Evolutionary conservation across 2,329 filamentous ascomycete genomes (phyloP), one percentile per base, ranked within the genome.

Genomic region (Aaosphaeria arxii): DNA sequence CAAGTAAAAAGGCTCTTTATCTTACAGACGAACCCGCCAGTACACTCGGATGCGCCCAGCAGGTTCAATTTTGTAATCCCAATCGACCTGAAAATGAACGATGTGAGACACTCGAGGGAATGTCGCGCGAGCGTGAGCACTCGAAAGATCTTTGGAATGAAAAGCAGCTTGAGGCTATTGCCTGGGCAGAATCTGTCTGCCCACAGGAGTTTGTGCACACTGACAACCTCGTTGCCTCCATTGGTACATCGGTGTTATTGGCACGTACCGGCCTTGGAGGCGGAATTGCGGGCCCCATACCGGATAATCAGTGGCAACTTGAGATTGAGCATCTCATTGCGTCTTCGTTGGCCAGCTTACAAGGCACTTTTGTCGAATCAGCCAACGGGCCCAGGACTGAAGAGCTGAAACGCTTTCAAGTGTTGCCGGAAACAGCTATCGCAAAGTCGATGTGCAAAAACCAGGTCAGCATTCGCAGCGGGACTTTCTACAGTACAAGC

Each of bases 251-350:
- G 1, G 11, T 30, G 5, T 31, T 54, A 17, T 44, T 30, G 7
- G 40, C 49, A 4, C 13, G 49, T 7, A n/a, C 39, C 28, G 11
- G 29, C 9, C 43, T 55, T 29, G 11, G 30, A 24, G 30, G 31
- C 7, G 46, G 45, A 3, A 6, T 43, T 5, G 44, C 48, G 17
- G 41, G 41, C 4, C 6, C 40, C 11, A 17, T 55, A 4, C 53
- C 51, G 6, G 42, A 45, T 11, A 46, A 49, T n/a, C 51, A 53
- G 33, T 55, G 53, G 53, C 50, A 53, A 41, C 24, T 38, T 33
- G 53, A 55, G 13, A 35, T 55, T 5, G 40, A 51, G 32, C n/a
- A 49, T 39, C 46, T 52, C 41, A 30, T 45, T 33, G 36, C 30
- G 5, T 41, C 45, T 11, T 17, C 30, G 17, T 38, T 53, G 29